Conservation (phyloP, 2,329 filamentous ascomycete species). For the Cercospora sesami region DNA sequence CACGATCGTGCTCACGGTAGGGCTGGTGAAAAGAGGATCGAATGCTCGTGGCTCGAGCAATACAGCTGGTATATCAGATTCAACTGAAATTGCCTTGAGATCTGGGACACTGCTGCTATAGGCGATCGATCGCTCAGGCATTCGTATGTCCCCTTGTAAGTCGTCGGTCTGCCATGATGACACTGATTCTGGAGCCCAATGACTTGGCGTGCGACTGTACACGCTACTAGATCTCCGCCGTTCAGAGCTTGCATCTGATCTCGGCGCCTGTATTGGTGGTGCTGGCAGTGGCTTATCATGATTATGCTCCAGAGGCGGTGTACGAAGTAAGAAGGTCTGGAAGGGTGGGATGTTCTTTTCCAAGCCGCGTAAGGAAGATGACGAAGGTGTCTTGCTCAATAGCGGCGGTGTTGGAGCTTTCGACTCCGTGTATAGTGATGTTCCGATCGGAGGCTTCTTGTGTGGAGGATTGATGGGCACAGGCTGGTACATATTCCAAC, state of each 20-base stretch:
- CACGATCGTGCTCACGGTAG: constrained; percentile 25
- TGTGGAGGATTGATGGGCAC: constrained; percentile 9
- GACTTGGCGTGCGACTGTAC: constrained; percentile 38
- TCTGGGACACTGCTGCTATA: constrained; percentile 36
- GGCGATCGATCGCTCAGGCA: constrained; percentile 32
- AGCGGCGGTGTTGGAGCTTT: constrained; percentile 13
- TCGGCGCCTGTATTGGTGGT: constrained; percentile 23
- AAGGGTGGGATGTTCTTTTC: constrained; percentile 37
- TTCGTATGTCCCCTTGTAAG: constrained; percentile 26
- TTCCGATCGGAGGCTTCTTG: constrained; percentile 23
- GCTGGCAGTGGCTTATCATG: constrained; percentile 38
- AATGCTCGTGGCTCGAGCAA: constrained; percentile 32
- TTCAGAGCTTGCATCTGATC: background rate
- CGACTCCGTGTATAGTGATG: constrained; percentile 15
- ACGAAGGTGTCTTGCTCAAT: constrained; percentile 22
- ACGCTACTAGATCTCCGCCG: constrained; percentile 37
- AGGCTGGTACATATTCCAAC: constrained; percentile 25
- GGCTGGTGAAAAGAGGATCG: constrained; percentile 33
- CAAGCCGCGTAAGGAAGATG: constrained; percentile 29
- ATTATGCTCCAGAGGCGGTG: constrained; percentile 32
- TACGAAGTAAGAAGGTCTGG: constrained; percentile 36
- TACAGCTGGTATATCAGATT: background rate
- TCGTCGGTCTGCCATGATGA: constrained; percentile 27
- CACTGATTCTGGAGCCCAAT: constrained; percentile 25
- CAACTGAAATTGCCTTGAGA: constrained; percentile 16